Conservation (phyloP, 2,329 filamentous ascomycete species). For the Juglanconis oblonga region DNA sequence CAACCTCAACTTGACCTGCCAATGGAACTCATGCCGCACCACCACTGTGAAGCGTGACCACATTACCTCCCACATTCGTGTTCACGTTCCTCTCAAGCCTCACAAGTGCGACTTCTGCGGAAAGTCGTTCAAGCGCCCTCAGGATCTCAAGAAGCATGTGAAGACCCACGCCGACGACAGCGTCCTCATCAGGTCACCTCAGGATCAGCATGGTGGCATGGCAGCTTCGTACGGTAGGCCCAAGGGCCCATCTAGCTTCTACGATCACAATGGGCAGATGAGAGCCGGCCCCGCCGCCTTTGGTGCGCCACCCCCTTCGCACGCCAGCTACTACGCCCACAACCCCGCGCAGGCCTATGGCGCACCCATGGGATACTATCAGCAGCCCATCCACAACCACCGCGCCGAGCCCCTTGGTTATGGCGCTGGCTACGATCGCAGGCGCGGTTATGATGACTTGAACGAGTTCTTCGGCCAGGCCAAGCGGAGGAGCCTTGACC, state of each 20-base stretch:
- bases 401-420: constrained; percentile 64
- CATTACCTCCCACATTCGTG: constrained; percentile 97
- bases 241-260: constrained; percentile 55
- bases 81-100: constrained; percentile 97
- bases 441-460: constrained; percentile 81
- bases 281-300: constrained; percentile 54
- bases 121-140: constrained; percentile 98
- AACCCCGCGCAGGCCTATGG: constrained; percentile 42
- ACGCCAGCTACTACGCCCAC: constrained; percentile 59
- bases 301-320: constrained; percentile 49
- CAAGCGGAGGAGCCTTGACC: constrained; percentile 88
- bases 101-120: constrained; percentile 99
- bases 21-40: constrained; percentile 94
- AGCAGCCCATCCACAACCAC: constrained; percentile 50
- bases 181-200: constrained; percentile 57
- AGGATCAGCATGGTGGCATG: constrained; percentile 51
- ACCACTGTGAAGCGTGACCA: constrained; percentile 98
- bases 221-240: constrained; percentile 50
- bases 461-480: constrained; percentile 93
- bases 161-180: constrained; percentile 98
- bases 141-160: constrained; percentile 99
- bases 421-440: constrained; percentile 63
- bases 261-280: constrained; percentile 61
- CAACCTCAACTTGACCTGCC: constrained; percentile 94
- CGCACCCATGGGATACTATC: constrained; percentile 70